phyloP scores from a whole-genome alignment of 2,329 filamentous ascomycete species.

The Colletotrichum aenigma region DNA sequence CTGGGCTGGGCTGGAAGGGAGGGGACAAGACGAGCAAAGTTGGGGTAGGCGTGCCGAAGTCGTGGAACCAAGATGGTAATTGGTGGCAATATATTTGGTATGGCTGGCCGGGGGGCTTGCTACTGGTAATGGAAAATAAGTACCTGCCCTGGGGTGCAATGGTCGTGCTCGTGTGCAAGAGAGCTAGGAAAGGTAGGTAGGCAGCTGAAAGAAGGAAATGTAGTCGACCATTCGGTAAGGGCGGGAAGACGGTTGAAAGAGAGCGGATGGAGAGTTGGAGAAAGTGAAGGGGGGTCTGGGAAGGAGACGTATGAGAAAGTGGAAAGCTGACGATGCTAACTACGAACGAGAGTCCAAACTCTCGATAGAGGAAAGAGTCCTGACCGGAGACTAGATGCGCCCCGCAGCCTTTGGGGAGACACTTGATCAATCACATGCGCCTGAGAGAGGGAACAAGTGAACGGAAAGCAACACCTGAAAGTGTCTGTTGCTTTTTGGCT shows the following conservation, averaged over 20 bases:
- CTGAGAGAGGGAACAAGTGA: not conserved
- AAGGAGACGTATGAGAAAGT: not conserved
- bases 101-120: not conserved
- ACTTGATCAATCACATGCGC: not conserved
- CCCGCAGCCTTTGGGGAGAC: no score
- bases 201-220: not conserved
- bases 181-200: not conserved
- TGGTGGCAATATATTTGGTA: constrained; percentile 12
- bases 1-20: not conserved
- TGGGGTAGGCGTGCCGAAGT: not conserved
- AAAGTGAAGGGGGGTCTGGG: not conserved
- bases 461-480: not conserved
- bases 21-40: not conserved
- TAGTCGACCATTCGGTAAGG: not conserved
- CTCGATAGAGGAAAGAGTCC: no score
- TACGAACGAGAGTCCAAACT: not conserved
- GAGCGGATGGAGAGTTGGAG: not conserved
- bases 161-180: not conserved
- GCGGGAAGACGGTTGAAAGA: not conserved
- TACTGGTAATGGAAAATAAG: not conserved
- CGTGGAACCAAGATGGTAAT: not conserved
- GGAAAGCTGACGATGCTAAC: not conserved
- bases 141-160: not conserved
- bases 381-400: no score
- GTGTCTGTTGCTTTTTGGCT: not conserved